These are phyloP conservation scores for Trichoderma aggressivum DNA, from an alignment of 2,329 filamentous ascomycete species.

Conservation along the genomic window DNA sequence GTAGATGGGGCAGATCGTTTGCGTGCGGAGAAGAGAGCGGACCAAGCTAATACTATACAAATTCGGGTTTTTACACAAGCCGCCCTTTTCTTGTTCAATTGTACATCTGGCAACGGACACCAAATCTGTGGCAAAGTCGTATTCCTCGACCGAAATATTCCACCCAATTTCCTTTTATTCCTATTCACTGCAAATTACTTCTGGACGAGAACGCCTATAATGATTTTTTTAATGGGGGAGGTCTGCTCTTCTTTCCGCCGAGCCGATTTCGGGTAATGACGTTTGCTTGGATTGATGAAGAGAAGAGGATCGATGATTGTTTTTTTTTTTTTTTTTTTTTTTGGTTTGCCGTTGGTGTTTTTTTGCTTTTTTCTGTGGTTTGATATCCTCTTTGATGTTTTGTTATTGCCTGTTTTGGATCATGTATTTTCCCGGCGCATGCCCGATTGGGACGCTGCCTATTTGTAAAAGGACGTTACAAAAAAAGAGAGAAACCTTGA, in stretches of 20 bases:
- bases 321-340: background rate
- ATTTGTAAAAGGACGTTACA: slow-evolving; percentile 5
- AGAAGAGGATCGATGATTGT: slow-evolving; percentile 12
- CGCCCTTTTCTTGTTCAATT: slow-evolving; percentile 19
- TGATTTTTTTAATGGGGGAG: slow-evolving; percentile 19
- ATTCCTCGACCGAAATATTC: background rate
- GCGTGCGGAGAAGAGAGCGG: slow-evolving; percentile 27
- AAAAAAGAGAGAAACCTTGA: background rate
- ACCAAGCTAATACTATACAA: slow-evolving; percentile 31
- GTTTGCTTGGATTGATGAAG: slow-evolving; percentile 17
- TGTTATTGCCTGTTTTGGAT: background rate
- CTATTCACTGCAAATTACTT: background rate
- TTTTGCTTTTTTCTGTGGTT: background rate
- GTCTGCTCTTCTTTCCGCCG: slow-evolving; percentile 10
- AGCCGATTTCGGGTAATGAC: slow-evolving; percentile 16
- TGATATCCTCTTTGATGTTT: slow-evolving; percentile 12
- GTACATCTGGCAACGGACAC: slow-evolving; percentile 4
- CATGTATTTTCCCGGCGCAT: background rate
- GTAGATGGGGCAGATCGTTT: slow-evolving; percentile 22
- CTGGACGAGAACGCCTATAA: slow-evolving; percentile 18
- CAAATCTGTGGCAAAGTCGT: background rate
- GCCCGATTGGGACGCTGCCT: background rate
- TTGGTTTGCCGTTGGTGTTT: background rate
- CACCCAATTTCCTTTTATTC: background rate
- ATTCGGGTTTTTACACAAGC: slow-evolving; percentile 28